A percentile compares a stretch with the other conserved stretches of the same genome.
These are phyloP conservation scores for Tulasnella sp. DNA, from an alignment of 768 basidiomycete genomes.

Conservation along the genomic window DNA sequence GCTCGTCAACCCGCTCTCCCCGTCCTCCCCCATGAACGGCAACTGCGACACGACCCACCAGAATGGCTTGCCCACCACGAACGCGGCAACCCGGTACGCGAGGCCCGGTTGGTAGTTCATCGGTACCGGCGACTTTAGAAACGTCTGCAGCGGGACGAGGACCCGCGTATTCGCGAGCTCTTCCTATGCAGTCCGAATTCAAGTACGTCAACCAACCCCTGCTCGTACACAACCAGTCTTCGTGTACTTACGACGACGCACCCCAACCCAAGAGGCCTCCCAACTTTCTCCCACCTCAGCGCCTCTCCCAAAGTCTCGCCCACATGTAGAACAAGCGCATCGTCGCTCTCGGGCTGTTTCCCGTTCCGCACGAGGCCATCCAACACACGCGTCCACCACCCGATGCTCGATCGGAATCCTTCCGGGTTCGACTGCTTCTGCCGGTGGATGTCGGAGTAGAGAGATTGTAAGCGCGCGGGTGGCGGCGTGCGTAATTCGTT, in stretches of 20 bases:
- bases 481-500: slow-evolving; percentile 20
- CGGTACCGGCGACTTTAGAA: slow-evolving; percentile 43
- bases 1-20: slow-evolving; percentile 32
- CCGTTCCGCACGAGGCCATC: slow-evolving; percentile 49
- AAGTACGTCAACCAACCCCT: slow-evolving; percentile 22
- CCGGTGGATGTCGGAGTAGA: slow-evolving; percentile 79
- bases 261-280: slow-evolving; percentile 62
- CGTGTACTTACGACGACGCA: slow-evolving; percentile 55
- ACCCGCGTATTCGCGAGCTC: slow-evolving; percentile 41
- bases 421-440: slow-evolving; percentile 79
- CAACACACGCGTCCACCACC: slow-evolving; percentile 76
- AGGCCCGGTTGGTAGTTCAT: slow-evolving; percentile 60
- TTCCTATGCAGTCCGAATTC: slow-evolving; percentile 45
- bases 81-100: slow-evolving; percentile 55
- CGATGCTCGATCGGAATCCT: slow-evolving; percentile 65
- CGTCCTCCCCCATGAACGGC: slow-evolving; percentile 55
- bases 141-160: slow-evolving; percentile 42
- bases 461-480: slow-evolving; percentile 29
- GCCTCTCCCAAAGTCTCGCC: slow-evolving; percentile 43
- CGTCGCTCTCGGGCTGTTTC: slow-evolving; percentile 32
- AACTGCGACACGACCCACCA: slow-evolving; percentile 81
- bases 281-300: slow-evolving; percentile 54
- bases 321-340: slow-evolving; percentile 51
- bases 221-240: neutral
- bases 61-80: slow-evolving; percentile 62